Evolutionary conservation across 2,329 filamentous ascomycete genomes (phyloP).

Genomic region (Xylaria polymorpha): DNA sequence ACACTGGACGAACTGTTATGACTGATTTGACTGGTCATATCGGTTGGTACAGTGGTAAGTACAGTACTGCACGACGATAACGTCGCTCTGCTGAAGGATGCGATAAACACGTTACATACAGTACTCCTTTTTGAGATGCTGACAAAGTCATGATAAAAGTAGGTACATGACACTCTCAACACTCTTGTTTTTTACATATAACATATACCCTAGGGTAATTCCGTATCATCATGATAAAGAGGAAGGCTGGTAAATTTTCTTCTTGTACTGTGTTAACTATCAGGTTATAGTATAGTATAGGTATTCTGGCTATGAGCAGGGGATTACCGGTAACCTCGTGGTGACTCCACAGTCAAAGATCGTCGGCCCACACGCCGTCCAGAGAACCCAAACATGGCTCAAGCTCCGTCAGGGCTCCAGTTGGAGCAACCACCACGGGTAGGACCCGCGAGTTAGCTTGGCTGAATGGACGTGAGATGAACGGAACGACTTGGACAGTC

Average conservation of each 20-base stretch:
- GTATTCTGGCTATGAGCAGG: conserved; percentile 14
- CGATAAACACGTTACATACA: neutral
- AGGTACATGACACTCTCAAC: neutral
- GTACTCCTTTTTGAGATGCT: neutral
- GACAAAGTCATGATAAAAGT: neutral
- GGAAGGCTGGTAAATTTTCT: neutral
- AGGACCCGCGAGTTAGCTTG: neutral
- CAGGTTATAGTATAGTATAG: too few relatives aligned
- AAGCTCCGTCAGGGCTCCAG: conserved; percentile 10
- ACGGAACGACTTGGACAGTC: too few relatives aligned
- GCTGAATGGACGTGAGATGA: neutral
- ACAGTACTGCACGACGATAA: neutral
- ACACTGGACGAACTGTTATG: neutral
- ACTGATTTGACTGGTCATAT: neutral
- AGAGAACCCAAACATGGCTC: neutral
- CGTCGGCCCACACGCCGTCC: conserved; percentile 7
- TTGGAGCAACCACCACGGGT: neutral
- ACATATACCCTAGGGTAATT: neutral
- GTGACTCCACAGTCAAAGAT: conserved; percentile 23
- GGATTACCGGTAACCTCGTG: conserved; percentile 20
- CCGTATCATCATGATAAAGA: neutral
- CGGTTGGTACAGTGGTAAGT: too few relatives aligned
- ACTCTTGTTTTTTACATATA: neutral
- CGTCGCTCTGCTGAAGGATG: neutral
- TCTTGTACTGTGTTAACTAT: neutral